Evolutionary conservation across 192 early-diverging fungal species (phyloP).

Genomic region (Backusella psychrophila): DNA sequence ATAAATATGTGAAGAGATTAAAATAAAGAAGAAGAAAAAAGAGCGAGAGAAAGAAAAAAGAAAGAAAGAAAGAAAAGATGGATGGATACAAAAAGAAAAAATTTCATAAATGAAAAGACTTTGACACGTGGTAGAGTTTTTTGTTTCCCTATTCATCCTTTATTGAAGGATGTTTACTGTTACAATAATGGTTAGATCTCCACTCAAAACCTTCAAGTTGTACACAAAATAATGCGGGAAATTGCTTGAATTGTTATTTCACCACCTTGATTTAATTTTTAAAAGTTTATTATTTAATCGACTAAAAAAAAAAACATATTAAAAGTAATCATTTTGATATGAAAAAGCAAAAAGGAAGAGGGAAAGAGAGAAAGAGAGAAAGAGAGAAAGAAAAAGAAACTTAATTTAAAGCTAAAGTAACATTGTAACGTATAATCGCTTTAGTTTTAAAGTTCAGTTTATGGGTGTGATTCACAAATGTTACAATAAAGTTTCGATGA

Average conservation of each 20-base stretch:
- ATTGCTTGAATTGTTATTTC: background rate
- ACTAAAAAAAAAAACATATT: background rate
- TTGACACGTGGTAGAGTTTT: background rate
- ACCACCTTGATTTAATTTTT: background rate
- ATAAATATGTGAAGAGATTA: background rate
- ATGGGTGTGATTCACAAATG: background rate
- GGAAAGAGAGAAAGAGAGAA: background rate
- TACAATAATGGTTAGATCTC: slow-evolving; percentile 1
- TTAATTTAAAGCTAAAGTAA: background rate
- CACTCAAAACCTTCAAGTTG: background rate
- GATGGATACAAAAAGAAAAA: background rate
- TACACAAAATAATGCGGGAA: background rate
- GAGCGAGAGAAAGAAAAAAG: background rate
- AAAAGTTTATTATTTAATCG: background rate
- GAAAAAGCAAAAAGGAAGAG: background rate
- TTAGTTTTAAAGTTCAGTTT: background rate
- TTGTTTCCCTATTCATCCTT: background rate
- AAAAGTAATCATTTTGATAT: background rate
- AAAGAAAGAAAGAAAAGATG: background rate
- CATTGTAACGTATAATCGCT: background rate
- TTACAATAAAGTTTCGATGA: background rate
- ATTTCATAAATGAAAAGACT: background rate
- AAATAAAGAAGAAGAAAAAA: background rate
- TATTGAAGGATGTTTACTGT: background rate
- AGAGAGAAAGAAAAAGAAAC: background rate